Evolutionary conservation across 148 eudicot species (phyloP).

Genomic region (Chenopodium formosanum): DNA sequence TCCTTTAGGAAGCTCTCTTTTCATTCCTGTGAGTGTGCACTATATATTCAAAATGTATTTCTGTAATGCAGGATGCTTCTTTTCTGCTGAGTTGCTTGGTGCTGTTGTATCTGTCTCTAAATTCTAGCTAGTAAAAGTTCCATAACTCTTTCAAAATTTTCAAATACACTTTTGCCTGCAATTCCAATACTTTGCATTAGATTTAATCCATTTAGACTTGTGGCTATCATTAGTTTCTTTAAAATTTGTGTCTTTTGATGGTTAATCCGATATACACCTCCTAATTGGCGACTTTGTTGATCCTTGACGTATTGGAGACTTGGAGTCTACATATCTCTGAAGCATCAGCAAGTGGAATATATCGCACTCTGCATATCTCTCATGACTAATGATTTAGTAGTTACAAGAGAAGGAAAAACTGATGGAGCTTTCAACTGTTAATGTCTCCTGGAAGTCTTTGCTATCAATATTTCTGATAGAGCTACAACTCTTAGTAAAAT

Average conservation of each 20-base stretch:
- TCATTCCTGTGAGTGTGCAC: not conserved
- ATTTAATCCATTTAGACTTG: too few species aligned
- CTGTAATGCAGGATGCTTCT: not conserved
- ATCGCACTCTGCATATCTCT: not conserved
- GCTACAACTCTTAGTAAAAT: not conserved
- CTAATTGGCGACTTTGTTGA: not conserved
- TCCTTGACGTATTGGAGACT: not conserved
- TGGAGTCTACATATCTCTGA: not conserved
- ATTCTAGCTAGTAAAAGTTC: not conserved
- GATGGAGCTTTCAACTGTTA: not conserved
- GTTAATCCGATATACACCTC: not conserved
- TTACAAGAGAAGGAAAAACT: not conserved
- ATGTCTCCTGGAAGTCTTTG: not conserved
- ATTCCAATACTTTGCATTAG: not conserved
- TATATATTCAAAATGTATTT: not conserved
- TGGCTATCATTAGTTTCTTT: not conserved
- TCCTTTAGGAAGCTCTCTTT: slow-evolving; percentile 29
- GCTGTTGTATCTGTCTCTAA: not conserved
- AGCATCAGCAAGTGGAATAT: not conserved
- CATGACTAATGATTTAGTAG: not conserved
- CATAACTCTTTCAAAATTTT: not conserved
- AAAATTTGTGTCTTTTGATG: not conserved
- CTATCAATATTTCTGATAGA: too few species aligned
- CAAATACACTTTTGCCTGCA: not conserved
- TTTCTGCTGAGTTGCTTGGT: not conserved